Percentiles rank a stretch among this genome's conserved stretches.
phyloP scores from a whole-genome alignment of 2,329 filamentous ascomycete species.

The Shiraia sp. region DNA sequence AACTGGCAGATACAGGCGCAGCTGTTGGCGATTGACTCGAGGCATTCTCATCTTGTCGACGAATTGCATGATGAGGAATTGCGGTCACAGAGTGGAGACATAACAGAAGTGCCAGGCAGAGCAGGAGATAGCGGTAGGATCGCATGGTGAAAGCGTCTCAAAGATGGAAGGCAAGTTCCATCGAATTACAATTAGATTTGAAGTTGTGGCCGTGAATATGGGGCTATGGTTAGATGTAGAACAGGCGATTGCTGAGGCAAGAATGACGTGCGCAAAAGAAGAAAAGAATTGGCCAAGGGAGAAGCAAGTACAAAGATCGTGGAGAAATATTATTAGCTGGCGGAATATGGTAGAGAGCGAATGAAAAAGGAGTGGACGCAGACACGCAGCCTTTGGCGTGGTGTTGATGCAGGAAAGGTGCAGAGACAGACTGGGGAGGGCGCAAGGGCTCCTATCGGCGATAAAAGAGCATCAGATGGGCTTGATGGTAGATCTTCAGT shows the following conservation, averaged over 20 bases:
- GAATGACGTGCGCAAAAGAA: slow-evolving; percentile 15
- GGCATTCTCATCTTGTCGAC: slow-evolving; percentile 34
- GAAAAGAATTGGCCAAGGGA: slow-evolving; percentile 17
- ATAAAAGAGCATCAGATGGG: slow-evolving; percentile 25
- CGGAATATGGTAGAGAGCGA: slow-evolving; percentile 16
- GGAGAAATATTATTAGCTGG: slow-evolving; percentile 19
- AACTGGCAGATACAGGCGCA: slow-evolving; percentile 10
- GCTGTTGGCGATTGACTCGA: slow-evolving; percentile 17
- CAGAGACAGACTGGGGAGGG: slow-evolving; percentile 23
- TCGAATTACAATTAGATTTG: slow-evolving; percentile 23
- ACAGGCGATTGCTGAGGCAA: slow-evolving; percentile 3
- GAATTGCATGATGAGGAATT: slow-evolving; percentile 26
- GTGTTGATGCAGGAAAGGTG: slow-evolving; percentile 28
- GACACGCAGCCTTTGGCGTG: slow-evolving; percentile 28
- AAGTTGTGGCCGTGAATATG: slow-evolving; percentile 2
- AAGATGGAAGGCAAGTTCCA: slow-evolving; percentile 21
- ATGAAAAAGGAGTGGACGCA: slow-evolving; percentile 26
- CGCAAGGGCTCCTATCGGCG: slow-evolving; percentile 23
- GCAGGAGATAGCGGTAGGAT: slow-evolving; percentile 26
- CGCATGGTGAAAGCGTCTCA: slow-evolving; percentile 33
- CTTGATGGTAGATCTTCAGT: slow-evolving; percentile 28
- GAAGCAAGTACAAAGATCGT: slow-evolving; percentile 11
- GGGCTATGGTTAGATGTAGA: slow-evolving; percentile 9
- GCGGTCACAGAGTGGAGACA: slow-evolving; percentile 29
- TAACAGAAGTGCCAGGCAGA: slow-evolving; percentile 30